Conservation (phyloP, 1,284 basidiomycete species). For the Mycena citricolor region DNA sequence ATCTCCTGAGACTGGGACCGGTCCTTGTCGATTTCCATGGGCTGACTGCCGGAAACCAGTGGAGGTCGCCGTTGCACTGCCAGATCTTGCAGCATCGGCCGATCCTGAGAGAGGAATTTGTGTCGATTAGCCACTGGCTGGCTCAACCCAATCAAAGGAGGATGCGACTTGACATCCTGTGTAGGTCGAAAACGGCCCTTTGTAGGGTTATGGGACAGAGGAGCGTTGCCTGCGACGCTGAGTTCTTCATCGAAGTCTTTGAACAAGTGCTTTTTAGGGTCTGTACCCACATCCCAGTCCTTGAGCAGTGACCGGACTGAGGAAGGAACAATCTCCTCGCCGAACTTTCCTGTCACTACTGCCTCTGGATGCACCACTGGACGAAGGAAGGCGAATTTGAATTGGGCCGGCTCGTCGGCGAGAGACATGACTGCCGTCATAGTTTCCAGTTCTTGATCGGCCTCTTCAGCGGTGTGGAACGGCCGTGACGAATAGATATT, state of each 20-base stretch:
- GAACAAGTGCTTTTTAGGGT: slow-evolving; percentile 52
- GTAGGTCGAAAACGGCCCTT: no score
- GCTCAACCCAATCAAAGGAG: no score
- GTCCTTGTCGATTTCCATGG: slow-evolving; percentile 10
- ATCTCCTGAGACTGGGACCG: slow-evolving; percentile 41
- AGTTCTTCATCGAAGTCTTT: slow-evolving; percentile 56
- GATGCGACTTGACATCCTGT: no score
- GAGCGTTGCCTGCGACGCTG: no score
- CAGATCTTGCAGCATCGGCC: no score
- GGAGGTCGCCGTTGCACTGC: neutral
- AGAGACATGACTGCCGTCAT: slow-evolving; percentile 59
- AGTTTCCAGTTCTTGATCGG: slow-evolving; percentile 41
- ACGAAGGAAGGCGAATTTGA: slow-evolving; percentile 60
- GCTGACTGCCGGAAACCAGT: slow-evolving; percentile 13
- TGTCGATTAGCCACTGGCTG: no score
- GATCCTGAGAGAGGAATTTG: no score
- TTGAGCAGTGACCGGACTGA: slow-evolving; percentile 63
- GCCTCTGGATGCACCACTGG: no score
- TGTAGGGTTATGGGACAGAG: no score
- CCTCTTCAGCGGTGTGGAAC: slow-evolving; percentile 31
- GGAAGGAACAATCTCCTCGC: slow-evolving; percentile 36
- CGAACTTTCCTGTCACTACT: slow-evolving; percentile 25
- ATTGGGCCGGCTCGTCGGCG: slow-evolving; percentile 48
- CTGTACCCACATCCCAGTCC: slow-evolving; percentile 61
- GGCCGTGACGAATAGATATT: slow-evolving; percentile 53